phyloP scores from a whole-genome alignment of 2,329 filamentous ascomycete genomes.

The Fusarium beomiforme region DNA sequence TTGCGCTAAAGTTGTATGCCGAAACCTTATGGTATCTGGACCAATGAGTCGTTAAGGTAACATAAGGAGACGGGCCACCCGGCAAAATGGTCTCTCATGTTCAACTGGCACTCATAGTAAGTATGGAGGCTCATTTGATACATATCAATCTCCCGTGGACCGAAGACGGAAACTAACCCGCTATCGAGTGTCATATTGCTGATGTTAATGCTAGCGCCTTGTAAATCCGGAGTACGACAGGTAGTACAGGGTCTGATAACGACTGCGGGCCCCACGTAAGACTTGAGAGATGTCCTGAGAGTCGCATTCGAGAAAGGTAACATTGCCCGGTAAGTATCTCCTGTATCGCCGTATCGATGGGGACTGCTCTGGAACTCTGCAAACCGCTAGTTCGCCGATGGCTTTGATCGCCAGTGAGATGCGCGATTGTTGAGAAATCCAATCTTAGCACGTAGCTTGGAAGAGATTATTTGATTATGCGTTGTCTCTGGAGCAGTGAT shows the following conservation, averaged over 20 bases:
- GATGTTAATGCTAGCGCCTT: not conserved
- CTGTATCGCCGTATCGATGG: not conserved
- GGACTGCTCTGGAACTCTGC: not conserved
- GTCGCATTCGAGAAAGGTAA: not conserved
- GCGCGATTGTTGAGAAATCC: not conserved
- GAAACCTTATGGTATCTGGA: too few relatives aligned
- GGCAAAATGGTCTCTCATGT: too few relatives aligned
- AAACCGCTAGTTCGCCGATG: constrained; percentile 13
- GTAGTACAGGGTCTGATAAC: not conserved
- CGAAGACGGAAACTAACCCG: too few relatives aligned
- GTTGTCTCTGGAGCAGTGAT: not conserved
- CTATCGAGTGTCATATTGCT: too few relatives aligned
- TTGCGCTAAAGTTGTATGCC: not conserved
- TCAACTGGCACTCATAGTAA: too few relatives aligned
- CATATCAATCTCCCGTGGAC: too few relatives aligned
- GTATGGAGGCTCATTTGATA: too few relatives aligned
- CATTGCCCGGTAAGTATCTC: constrained; percentile 4
- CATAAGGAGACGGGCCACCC: too few relatives aligned
- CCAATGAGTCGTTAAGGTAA: too few relatives aligned
- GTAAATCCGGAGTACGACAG: not conserved
- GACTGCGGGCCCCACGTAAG: not conserved
- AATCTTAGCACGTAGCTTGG: not conserved
- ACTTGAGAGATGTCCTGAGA: not conserved
- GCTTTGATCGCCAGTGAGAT: not conserved
- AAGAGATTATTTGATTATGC: not conserved